A percentile compares a stretch with the other conserved stretches of the same genome.
Evolutionary conservation across 306 rosid genomes (phyloP).

Genomic region (Begonia peltatifolia): DNA sequence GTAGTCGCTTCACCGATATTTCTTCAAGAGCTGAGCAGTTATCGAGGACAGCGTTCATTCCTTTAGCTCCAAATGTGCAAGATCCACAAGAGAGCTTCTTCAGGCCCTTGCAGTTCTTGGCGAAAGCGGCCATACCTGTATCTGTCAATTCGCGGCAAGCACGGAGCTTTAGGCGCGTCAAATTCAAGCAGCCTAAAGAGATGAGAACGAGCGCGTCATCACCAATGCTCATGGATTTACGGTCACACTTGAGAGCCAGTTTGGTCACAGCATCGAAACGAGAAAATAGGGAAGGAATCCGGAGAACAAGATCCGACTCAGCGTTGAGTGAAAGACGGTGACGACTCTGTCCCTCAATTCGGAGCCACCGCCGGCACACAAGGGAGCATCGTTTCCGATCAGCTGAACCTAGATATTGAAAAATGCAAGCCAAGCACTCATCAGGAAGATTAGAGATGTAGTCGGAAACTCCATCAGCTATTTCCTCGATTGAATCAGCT

Average conservation of each 20-base stretch:
- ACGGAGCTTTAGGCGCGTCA: constrained; percentile 90
- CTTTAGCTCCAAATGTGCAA: constrained; percentile 81
- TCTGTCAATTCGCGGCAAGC: constrained; percentile 79
- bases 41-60: constrained; percentile 80
- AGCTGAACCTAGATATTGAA: constrained; percentile 60
- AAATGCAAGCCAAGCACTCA: constrained; percentile 72
- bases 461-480: constrained; percentile 19
- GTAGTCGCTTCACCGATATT: constrained; percentile 80
- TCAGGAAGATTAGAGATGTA: constrained; percentile 72
- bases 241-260: constrained; percentile 85
- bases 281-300: constrained; percentile 45
- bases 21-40: constrained; percentile 67
- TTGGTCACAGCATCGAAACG: constrained; percentile 87
- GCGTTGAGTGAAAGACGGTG: constrained; percentile 82
- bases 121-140: constrained; percentile 59
- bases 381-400: constrained; percentile 81
- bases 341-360: constrained; percentile 86
- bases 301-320: constrained; percentile 33
- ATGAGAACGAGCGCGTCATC: constrained; percentile 62
- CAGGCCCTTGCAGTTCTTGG: constrained; percentile 73
- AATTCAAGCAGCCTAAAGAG: constrained; percentile 68
- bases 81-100: constrained; percentile 95
- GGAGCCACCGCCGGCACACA: constrained; percentile 81
- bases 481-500: constrained; percentile 2
- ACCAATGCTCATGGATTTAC: constrained; percentile 56